Conservation (phyloP, 139 green algal species). For the Ostreobium quekettii region DNA sequence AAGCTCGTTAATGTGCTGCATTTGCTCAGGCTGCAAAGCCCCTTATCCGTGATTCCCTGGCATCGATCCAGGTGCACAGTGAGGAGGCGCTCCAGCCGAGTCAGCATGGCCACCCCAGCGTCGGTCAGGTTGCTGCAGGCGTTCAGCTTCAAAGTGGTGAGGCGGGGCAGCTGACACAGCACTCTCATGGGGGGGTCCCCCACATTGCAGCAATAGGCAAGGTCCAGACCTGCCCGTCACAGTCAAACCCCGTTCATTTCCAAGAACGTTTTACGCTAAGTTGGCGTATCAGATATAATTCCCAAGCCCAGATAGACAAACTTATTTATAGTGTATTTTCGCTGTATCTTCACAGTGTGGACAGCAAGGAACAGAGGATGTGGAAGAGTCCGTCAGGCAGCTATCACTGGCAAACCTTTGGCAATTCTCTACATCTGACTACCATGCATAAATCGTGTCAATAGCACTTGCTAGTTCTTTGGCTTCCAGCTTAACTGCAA, state of each 20-base stretch:
- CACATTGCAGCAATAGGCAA: constrained; percentile 8
- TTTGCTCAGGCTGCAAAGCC: constrained; percentile 19
- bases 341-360: too few relatives aligned
- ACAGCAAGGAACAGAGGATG: too few relatives aligned
- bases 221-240: constrained; percentile 1
- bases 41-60: constrained; percentile 33
- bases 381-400: too few relatives aligned
- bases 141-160: constrained; percentile 32
- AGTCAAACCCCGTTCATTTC: constrained; percentile 4
- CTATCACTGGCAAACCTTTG: too few relatives aligned
- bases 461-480: too few relatives aligned
- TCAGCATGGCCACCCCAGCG: constrained; percentile 20
- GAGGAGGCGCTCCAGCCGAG: constrained; percentile 16
- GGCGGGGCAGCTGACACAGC: background rate
- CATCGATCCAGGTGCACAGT: constrained; percentile 47
- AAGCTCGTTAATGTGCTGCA: constrained; percentile 33
- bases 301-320: too few relatives aligned
- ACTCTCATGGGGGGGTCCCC: constrained; percentile 13
- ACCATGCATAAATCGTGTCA: too few relatives aligned
- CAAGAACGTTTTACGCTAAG: too few relatives aligned
- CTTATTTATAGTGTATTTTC: too few relatives aligned
- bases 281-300: too few relatives aligned
- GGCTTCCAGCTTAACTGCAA: too few relatives aligned
- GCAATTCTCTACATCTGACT: too few relatives aligned
- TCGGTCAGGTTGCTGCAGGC: constrained; percentile 28